Base-by-base conservation (phyloP, 1,139 yeast genomes). In the Kodamaea alishanica region DNA sequence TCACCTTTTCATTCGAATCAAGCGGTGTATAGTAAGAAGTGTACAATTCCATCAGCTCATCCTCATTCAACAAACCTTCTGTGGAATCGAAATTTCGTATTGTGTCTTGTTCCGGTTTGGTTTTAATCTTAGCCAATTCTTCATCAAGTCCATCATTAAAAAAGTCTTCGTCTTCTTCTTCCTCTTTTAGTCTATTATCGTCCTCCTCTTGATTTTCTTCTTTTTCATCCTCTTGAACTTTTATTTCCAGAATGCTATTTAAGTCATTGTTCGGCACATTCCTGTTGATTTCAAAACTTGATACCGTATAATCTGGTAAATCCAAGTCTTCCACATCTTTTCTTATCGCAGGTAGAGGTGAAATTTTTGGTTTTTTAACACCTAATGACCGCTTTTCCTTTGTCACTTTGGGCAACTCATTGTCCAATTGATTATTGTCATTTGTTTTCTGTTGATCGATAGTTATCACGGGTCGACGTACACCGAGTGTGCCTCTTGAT, bases 111-210 rank as follows among this genome's bases (percentile, higher is more conserved):
- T n/a, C 35, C 41, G 8, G 28, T 20, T 15, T 25, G 11, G 20
- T 34, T 11, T 26, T 22, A 22, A 47, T 34, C 29, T 39, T 30
- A 4, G 47, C 55, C 24, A 58, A 42, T 30, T 55, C 59, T 3
- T 58, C 63, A 33, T 63, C 64, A 15, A 61, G 48, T 1, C 60
- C 63, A 39, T 61, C 67, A 37, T 61, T 56, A 44, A 60, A 58
- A 3, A 50, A 50, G n/a, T 55, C 56, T 12, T 54, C 56, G 20
- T 51, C 59, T 6, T 48, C 54, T 25, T 22, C 27, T 27, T 8
- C 30, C 3, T 10, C 10, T 26, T 26, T 10, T n/a, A 4, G 28
- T 9, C 28, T 10, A 26, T 9, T 10, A 4, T 15, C 20, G 3
- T 15, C 20, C 20, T 15, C 20, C 20, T 15, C 20, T 15, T 28